A percentile compares a stretch with the other conserved stretches of the same genome.
Conservation (phyloP, 2,329 filamentous ascomycete genomes). For the Cordyceps tenuipes region DNA sequence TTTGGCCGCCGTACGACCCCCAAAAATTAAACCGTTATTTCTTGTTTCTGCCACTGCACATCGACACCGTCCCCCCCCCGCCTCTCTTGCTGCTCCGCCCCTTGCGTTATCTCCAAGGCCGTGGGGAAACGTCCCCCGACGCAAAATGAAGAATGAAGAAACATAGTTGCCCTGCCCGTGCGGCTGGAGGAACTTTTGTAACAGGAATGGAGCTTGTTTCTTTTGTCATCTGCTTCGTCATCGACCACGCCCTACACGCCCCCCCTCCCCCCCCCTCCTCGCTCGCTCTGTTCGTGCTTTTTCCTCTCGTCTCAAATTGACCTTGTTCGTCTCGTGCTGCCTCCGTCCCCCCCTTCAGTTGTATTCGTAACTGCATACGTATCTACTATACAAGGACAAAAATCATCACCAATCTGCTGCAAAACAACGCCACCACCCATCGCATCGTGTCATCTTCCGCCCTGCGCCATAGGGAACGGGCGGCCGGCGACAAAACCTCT, state of each 20-base stretch:
- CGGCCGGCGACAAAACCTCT: background rate
- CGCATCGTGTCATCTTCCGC: background rate
- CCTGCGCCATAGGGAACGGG: background rate
- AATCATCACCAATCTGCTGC: background rate
- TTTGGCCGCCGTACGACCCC: background rate
- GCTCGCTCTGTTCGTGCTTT: too few relatives aligned
- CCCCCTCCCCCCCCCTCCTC: too few relatives aligned
- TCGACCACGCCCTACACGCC: background rate
- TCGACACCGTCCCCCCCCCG: background rate
- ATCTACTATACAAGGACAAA: too few relatives aligned
- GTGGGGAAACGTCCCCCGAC: background rate
- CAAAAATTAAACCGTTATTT: background rate
- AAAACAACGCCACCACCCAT: background rate
- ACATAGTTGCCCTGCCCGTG: background rate
- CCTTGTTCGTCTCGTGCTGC: background rate
- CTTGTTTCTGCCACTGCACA: background rate
- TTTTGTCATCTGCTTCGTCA: conserved; percentile 9
- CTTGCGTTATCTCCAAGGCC: background rate
- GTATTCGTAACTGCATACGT: background rate
- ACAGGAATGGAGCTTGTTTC: background rate
- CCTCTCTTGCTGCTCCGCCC: background rate
- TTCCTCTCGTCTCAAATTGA: background rate
- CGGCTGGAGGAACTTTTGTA: conserved; percentile 3
- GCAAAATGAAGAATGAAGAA: background rate
- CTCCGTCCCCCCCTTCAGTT: background rate